Evolutionary conservation across 768 basidiomycete species (phyloP), one percentile per base, ranked within the genome.

Genomic region (Hirschioporus abietinus): DNA sequence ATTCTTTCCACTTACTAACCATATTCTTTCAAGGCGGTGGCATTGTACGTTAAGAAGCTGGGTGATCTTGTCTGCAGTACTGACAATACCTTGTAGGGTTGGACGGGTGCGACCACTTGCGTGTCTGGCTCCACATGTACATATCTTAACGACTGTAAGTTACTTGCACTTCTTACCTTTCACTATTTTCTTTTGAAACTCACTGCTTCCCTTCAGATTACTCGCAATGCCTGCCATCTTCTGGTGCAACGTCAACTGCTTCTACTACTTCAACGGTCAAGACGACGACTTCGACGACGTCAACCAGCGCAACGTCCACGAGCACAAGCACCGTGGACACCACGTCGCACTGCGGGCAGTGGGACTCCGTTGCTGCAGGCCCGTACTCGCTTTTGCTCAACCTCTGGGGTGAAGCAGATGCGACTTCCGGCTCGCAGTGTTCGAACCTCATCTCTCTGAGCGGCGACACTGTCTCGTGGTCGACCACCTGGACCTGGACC

Each of bases 351-450:
- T 80, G 79, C 65, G 86, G 83, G 18, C 81, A 86, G 77, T 89
- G 80, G 81, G 86, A 86, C 62, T 71, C 74, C 18, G 78, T 84
- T 65, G 68, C 72, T 17, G 79, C 78, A 1, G 81, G 81, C 8
- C 68, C 72, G 15, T 90, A 88, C 75, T 76, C 80, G 3, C 70
- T 90, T n/a, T 71, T 79, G 59, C 79, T 82, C 57, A 78, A 90
- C 71, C 84, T 81, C 65, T 83, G 82, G 82, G 79, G 80, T 60
- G 30, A 66, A 30, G 52, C 69, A 7, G 74, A 75, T 61, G 82
- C 84, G 2, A 72, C 74, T 7, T 52, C 42, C 42, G 86, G 87
- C 42, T 81, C 77, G 23, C 82, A 85, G 68, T 87, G 86, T 70
- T 80, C 86, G 35, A 73, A 77, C 24, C 69, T 89, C 70, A 73